Evolutionary conservation across 1,284 basidiomycete species (phyloP).

Genomic region (Ganoderma leucocontextum): DNA sequence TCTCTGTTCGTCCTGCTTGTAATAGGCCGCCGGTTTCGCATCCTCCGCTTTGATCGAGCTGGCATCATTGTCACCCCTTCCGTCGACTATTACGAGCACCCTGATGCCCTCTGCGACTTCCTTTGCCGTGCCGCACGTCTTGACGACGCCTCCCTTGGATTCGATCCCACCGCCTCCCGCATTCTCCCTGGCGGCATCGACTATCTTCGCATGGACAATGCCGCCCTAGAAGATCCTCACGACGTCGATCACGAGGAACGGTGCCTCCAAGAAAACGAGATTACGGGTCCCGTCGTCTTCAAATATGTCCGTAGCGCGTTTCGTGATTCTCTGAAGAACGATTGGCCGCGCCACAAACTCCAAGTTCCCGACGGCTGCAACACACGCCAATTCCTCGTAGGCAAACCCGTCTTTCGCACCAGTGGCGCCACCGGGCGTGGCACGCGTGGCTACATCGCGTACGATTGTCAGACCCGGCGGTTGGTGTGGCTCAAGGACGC

Average conservation of each 20-base stretch:
- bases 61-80: constrained; percentile 6
- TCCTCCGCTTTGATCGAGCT: constrained; percentile 9
- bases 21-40: background rate
- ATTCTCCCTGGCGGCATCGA: background rate
- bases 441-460: constrained; percentile 10
- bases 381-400: background rate
- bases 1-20: background rate
- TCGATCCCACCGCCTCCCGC: background rate
- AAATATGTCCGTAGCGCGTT: constrained; percentile 16
- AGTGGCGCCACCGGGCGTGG: background rate
- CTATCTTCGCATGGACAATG: background rate
- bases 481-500: constrained; percentile 18
- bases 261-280: background rate
- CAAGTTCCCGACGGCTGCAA: background rate
- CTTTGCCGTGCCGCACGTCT: background rate
- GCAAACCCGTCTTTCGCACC: background rate
- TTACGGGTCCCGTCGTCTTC: constrained; percentile 6
- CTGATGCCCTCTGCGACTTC: constrained; percentile 1
- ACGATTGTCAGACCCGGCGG: background rate
- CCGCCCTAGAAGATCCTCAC: background rate
- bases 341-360: constrained; percentile 15
- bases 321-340: constrained; percentile 4
- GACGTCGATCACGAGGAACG: background rate
- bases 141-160: background rate
- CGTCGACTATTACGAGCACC: constrained; percentile 3